Conservation (phyloP, 176 grass and related monocot species). For the Melocanna baccifera region DNA sequence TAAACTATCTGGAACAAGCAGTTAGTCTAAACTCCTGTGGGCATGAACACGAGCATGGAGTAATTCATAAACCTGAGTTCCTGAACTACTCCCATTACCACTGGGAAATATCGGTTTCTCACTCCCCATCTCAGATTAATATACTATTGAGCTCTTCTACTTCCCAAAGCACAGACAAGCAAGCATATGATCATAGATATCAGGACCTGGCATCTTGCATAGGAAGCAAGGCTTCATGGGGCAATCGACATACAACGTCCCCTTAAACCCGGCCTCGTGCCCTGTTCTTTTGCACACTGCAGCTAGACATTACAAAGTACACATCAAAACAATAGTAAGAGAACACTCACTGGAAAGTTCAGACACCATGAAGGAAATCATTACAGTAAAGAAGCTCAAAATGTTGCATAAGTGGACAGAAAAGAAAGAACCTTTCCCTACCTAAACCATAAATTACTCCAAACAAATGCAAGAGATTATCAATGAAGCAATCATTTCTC, state of each 20-base stretch:
- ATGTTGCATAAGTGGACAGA: too few species aligned
- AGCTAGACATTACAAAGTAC: background rate
- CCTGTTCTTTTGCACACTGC: slow-evolving; percentile 79
- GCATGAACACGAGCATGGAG: background rate
- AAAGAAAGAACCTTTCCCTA: too few species aligned
- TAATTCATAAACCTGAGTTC: background rate
- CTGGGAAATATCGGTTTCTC: background rate
- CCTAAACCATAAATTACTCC: too few species aligned
- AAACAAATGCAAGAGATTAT: too few species aligned
- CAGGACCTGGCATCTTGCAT: slow-evolving; percentile 85
- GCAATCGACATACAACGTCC: slow-evolving; percentile 76
- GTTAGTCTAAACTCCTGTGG: background rate
- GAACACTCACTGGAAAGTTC: background rate
- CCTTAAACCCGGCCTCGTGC: slow-evolving; percentile 88
- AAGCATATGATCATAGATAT: background rate
- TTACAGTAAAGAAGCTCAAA: too few species aligned
- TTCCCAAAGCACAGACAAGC: background rate
- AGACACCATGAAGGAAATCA: too few species aligned
- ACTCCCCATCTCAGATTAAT: too few species aligned
- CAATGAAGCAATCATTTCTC: too few species aligned
- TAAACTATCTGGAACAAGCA: background rate
- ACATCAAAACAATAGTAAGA: background rate
- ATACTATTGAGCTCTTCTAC: too few species aligned
- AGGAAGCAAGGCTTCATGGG: slow-evolving; percentile 96
- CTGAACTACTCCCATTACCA: background rate